Evolutionary conservation across 1,284 basidiomycete genomes (phyloP), one percentile per base, ranked within the genome.

Genomic region (Sphaerobolus stellatus): DNA sequence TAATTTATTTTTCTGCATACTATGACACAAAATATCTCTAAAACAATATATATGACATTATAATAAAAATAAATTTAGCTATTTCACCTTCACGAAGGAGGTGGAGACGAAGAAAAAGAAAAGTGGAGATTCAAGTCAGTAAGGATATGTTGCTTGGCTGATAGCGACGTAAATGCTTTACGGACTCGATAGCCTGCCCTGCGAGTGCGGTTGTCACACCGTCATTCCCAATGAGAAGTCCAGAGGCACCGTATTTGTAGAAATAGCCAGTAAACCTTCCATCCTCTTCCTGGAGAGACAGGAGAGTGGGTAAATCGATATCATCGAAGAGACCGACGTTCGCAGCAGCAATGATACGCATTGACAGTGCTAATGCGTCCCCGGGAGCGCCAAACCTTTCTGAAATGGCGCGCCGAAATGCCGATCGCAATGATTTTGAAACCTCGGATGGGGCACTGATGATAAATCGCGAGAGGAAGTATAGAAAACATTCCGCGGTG

Each of bases 241-340:
- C 75, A 0, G 76, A 72, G 1, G 71, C 70, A 2, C 75, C 76
- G 54, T 75, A 79, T 62, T 73, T 77, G 67, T 78, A 81, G 25
- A 80, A 67, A 74, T 75, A 78, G 4, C 79, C 72, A 9, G 68
- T 65, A 33, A 70, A 72, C 78, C 79, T 73, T n/a, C 79, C 79
- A 57, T 81, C 78, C 56, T 75, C 75, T 52, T 66, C 67, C 59
- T 81, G 79, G 38, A 76, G 59, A 9, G 70, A 63, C 4, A 79
- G 67, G 9, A 81, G 70, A 20, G 64, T 60, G 13, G 70, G 67
- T 14, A 77, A 53, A 61, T 82, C 80, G 16, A 72, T 63, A 27
- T 75, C 69, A 58, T 77, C 68, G 29, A 64, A 59, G 28, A 80
- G 55, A 11, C 75, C 78, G 11, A 80, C 68, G 4, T 63, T 66